A percentile compares a stretch with the other conserved stretches of the same genome.
These are phyloP conservation scores for Cornus suecica DNA, from an alignment of 148 eudicot species.

Conservation along the genomic window DNA sequence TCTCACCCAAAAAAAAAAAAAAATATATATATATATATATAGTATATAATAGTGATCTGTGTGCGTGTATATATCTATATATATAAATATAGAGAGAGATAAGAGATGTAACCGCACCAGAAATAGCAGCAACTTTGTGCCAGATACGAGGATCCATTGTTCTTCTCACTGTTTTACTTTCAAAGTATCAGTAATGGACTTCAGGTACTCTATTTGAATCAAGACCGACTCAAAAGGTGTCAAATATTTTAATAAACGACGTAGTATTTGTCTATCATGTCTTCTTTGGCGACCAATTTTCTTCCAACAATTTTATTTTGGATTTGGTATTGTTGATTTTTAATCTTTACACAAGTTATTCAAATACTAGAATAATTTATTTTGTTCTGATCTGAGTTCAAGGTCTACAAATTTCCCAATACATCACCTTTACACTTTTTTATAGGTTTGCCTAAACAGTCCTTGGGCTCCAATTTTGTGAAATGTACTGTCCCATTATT, in stretches of 20 bases:
- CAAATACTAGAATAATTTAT: too few species aligned
- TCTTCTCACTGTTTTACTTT: conserved; percentile 3
- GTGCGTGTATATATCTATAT: not conserved
- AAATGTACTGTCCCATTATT: too few species aligned
- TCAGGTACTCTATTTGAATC: not conserved
- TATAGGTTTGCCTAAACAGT: too few species aligned
- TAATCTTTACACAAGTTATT: too few species aligned
- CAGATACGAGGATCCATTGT: conserved; percentile 68
- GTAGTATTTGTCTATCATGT: not conserved
- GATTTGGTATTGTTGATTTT: not conserved
- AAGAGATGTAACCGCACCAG: conserved; percentile 34
- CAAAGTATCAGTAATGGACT: not conserved
- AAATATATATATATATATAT: too few species aligned
- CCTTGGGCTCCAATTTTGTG: too few species aligned
- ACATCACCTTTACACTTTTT: too few species aligned
- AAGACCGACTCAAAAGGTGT: not conserved
- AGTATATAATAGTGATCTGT: too few species aligned
- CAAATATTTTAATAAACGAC: not conserved
- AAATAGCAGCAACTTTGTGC: conserved; percentile 87
- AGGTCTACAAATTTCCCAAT: too few species aligned
- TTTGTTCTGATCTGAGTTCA: too few species aligned
- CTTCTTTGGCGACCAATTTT: not conserved
- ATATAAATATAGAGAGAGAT: not conserved
- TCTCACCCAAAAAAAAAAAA: too few species aligned
- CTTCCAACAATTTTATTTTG: not conserved